Percentiles rank a stretch among this genome's conserved stretches.
Evolutionary conservation across 2,329 filamentous ascomycete species (phyloP).

Genomic region (Talaromyces piceae): DNA sequence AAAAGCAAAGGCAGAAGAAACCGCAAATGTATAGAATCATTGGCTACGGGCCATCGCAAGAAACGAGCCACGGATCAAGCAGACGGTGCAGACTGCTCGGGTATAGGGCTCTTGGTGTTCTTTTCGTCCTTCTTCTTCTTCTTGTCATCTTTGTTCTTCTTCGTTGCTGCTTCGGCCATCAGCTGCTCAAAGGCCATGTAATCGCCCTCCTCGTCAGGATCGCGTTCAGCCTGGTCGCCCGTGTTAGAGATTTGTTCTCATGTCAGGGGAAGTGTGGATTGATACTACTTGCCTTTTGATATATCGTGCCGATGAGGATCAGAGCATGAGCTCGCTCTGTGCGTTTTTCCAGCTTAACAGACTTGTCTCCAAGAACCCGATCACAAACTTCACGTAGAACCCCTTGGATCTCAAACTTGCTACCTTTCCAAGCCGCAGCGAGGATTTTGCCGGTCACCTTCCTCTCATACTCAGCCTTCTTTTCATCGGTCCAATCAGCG

Average conservation of each 20-base stretch:
- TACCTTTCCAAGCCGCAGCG: conserved; percentile 90
- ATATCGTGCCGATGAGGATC: conserved; percentile 81
- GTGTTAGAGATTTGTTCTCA: conserved; percentile 9
- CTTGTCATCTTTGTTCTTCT: conserved; percentile 79
- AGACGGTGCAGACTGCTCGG: conserved; percentile 1
- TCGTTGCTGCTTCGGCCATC: conserved; percentile 90
- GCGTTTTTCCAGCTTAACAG: conserved; percentile 73
- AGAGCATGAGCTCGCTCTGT: conserved; percentile 86
- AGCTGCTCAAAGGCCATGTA: conserved; percentile 98
- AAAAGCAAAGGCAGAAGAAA: too few species aligned
- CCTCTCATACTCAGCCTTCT: conserved; percentile 89
- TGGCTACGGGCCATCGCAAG: background rate
- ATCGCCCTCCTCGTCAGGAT: conserved; percentile 93
- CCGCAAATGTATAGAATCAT: background rate
- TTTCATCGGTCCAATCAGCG: conserved; percentile 97
- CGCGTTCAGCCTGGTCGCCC: conserved; percentile 63
- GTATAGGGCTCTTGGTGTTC: conserved; percentile 12
- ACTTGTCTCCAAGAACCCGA: conserved; percentile 69
- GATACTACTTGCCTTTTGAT: conserved; percentile 59
- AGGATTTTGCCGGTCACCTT: conserved; percentile 96
- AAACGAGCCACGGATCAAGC: background rate
- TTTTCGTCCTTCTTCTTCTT: conserved; percentile 54
- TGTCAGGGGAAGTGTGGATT: background rate
- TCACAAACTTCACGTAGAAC: conserved; percentile 94
- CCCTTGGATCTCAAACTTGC: conserved; percentile 96